Base-by-base conservation (phyloP, 1,284 basidiomycete species). In the Amylostereum areolatum region DNA sequence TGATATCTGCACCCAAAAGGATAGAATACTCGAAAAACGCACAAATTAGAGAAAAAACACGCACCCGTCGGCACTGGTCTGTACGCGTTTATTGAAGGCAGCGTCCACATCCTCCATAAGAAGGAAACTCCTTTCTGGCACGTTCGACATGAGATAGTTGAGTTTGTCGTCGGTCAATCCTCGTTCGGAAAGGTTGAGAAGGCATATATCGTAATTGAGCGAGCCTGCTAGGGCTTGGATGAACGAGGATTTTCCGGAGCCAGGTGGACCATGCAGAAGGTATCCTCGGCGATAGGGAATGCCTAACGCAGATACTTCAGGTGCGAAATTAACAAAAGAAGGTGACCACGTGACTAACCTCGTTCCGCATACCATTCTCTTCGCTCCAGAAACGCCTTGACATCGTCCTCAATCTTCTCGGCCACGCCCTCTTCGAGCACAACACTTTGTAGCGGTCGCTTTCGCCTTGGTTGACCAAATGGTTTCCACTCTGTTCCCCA, bases 261-360 rank as follows among this genome's bases (percentile, higher is more conserved):
- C 97, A 1, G 97, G 97, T 18, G 97, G 95, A 5, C 97, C 97
- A 62, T 99, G 83, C 9, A 99, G 72, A 12, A 99, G 79, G 66
- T 98, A 98, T 34, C 97, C 97, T 58, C 97, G 79, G 28, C 97
- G 83, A 64, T 99, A 99, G 0, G 97, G 97, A 51, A 99, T 98
- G 28, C 96, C 95, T 94, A 55, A n/a, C 24, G 24, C 39, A 25
- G 7, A 25, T 7, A 24, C 7, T 41, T n/a, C n/a, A n/a, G n/a
- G n/a, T n/a, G n/a, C n/a, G n/a, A n/a, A n/a, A n/a, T n/a, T n/a
- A n/a, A n/a, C n/a, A n/a, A n/a, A n/a, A n/a, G n/a, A n/a, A n/a
- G n/a, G n/a, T n/a, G n/a, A n/a, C n/a, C n/a, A n/a, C n/a, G n/a
- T n/a, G n/a, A 62, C 81, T 55, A 55, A 89, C 94, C 95, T 77